Evolutionary conservation across 2,329 filamentous ascomycete species (phyloP), one percentile per base, ranked within the genome.

Genomic region (Atkinsonella hypoxylon): DNA sequence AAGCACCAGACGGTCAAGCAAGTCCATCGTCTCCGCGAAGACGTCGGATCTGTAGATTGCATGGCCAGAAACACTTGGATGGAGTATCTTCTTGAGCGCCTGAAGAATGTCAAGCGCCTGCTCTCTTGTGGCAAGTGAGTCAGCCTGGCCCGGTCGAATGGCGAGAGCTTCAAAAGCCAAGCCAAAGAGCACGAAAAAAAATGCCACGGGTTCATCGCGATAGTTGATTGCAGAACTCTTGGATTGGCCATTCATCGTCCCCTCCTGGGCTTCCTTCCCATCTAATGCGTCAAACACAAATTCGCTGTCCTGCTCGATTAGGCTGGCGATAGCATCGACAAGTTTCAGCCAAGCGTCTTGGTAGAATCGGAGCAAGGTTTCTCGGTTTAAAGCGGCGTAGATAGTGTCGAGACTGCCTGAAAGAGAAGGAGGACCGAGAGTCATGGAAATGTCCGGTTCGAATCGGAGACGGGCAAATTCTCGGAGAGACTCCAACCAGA

Each of bases 111-210:
- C 89, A 30, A 96, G 71, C 7, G 86, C 89, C 63, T 95, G 89
- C 56, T 85, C 83, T 56, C 84, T 83, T 0, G 81, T 82, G 4
- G 82, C 83, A 31, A 89, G 75, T 3, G 68, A 70, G 49, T 70
- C 67, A 48, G 56, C 62, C 47, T 69, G 66, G 2, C 66, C 66
- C 5, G 86, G 83, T 45, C 89, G 82, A 7, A 88, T 89, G 8
- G 91, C 91, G 20, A 98, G 78, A 17, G 94, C 91, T 68, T 98
- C 94, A 58, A 98, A 97, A 0, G 91, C 89, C 51, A 98, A 83
- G 11, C 93, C 93, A 59, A 97, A 98, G 0, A 98, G 77, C 13
- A 98, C 91, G 61, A 98, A 98, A 73, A 98, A 98, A 75, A 98
- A 98, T 0, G 93, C 93, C 1, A 97, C 89, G 0, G 93, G 93